Conservation (phyloP, 2,329 filamentous ascomycete genomes). For the Plenodomus tracheiphilus region DNA sequence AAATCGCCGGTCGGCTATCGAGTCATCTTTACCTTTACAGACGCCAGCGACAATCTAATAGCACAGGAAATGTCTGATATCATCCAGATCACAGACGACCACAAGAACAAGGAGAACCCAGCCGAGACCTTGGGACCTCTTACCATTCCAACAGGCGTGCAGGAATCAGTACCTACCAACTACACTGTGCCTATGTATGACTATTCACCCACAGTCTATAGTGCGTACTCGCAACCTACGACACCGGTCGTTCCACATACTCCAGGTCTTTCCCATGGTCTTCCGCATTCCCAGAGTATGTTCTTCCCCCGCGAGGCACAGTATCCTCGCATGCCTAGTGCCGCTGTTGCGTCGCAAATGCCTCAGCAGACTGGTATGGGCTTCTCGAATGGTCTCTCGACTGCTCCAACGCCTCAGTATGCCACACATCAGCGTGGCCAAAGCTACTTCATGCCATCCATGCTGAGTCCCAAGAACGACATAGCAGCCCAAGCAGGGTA, state of each 20-base stretch:
- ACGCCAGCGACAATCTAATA: conserved; percentile 73
- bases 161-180: conserved; percentile 19
- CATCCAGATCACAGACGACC: conserved; percentile 98
- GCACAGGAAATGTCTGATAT: conserved; percentile 75
- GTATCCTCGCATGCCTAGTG: conserved; percentile 15
- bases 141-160: conserved; percentile 16
- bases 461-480: conserved; percentile 26
- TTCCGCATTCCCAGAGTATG: conserved; percentile 22
- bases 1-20: conserved; percentile 76
- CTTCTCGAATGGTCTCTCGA: conserved; percentile 13
- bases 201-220: conserved; percentile 25
- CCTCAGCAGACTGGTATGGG: conserved; percentile 14
- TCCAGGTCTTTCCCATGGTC: conserved; percentile 22
- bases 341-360: conserved; percentile 9
- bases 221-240: conserved; percentile 32
- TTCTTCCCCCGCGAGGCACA: conserved; percentile 22
- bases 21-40: conserved; percentile 94
- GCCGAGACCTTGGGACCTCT: conserved; percentile 24
- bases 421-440: conserved; percentile 23
- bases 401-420: conserved; percentile 13
- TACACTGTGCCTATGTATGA: conserved; percentile 23
- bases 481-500: conserved; percentile 21
- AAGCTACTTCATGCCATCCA: conserved; percentile 22
- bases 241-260: conserved; percentile 26
- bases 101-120: conserved; percentile 66